A percentile compares a stretch with the other conserved stretches of the same genome.
Conservation (phyloP, 108 stramenopile species). For the Cylindrotheca fusiformis region DNA sequence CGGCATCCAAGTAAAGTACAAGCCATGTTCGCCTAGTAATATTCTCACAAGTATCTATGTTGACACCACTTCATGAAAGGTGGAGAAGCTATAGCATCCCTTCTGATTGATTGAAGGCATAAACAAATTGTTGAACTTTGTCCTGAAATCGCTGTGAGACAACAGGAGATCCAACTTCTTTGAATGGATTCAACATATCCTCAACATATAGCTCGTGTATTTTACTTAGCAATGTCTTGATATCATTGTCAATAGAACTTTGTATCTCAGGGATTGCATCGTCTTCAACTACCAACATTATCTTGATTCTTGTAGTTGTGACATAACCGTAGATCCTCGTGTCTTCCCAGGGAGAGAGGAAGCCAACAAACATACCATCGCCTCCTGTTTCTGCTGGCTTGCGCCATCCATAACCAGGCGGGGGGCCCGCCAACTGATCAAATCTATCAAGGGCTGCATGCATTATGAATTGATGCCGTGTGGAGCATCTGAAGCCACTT, state of each 20-base stretch:
- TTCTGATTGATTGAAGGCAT: slow-evolving; percentile 34
- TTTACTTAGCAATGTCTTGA: slow-evolving; percentile 19
- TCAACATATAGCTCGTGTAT: slow-evolving; percentile 43
- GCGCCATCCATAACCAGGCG: slow-evolving; percentile 37
- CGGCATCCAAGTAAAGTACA: too few species aligned
- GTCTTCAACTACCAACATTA: slow-evolving; percentile 44
- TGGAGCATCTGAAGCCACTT: slow-evolving; percentile 15
- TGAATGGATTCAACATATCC: slow-evolving; percentile 53
- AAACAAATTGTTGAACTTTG: slow-evolving; percentile 18
- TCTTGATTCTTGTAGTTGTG: slow-evolving; percentile 45
- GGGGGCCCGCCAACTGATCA: slow-evolving; percentile 47
- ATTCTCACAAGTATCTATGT: too few species aligned
- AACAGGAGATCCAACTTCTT: slow-evolving; percentile 13
- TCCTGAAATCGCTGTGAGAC: slow-evolving; percentile 34
- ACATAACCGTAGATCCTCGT: slow-evolving; percentile 50
- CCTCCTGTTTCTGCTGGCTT: slow-evolving; percentile 9
- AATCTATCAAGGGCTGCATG: slow-evolving; percentile 61
- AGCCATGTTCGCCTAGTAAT: too few species aligned
- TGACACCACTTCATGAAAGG: too few species aligned
- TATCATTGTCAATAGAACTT: slow-evolving; percentile 10
- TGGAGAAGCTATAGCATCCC: slow-evolving; percentile 32
- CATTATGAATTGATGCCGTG: slow-evolving; percentile 39
- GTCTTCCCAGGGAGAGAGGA: slow-evolving; percentile 48
- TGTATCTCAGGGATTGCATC: slow-evolving; percentile 7
- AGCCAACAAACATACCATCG: slow-evolving; percentile 45